Conservation (phyloP, 2,329 filamentous ascomycete genomes). For the Fusarium buxicola region DNA sequence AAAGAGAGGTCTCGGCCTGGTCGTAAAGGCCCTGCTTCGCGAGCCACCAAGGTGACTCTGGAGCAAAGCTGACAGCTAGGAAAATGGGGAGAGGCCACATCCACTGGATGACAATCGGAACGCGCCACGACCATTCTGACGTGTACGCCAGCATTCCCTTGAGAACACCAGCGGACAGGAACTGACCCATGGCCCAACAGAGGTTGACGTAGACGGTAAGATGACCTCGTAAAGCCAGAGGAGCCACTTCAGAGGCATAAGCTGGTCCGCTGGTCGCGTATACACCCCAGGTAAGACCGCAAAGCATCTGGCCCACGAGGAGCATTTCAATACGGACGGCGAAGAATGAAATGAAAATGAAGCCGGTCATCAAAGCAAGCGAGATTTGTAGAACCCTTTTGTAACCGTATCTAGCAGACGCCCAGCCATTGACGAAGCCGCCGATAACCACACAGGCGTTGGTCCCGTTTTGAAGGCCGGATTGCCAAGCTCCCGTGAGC, state of each 20-base stretch:
- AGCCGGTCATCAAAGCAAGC: slow-evolving; percentile 46
- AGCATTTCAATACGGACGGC: slow-evolving; percentile 53
- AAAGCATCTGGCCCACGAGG: slow-evolving; percentile 59
- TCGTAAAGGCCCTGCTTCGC: slow-evolving; percentile 44
- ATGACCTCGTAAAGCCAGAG: slow-evolving; percentile 54
- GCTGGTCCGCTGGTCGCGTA: slow-evolving; percentile 57
- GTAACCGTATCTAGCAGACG: slow-evolving; percentile 36
- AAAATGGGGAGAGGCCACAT: slow-evolving; percentile 48
- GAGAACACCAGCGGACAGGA: slow-evolving; percentile 53
- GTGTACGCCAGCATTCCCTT: slow-evolving; percentile 47
- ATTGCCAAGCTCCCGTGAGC: slow-evolving; percentile 35
- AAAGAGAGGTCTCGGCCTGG: slow-evolving; percentile 44
- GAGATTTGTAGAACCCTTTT: slow-evolving; percentile 65
- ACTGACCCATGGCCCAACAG: slow-evolving; percentile 56
- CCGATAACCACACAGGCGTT: slow-evolving; percentile 37
- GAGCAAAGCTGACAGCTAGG: slow-evolving; percentile 45
- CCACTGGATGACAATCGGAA: slow-evolving; percentile 55
- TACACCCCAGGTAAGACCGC: slow-evolving; percentile 56
- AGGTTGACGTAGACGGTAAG: slow-evolving; percentile 58
- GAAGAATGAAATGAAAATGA: slow-evolving; percentile 51
- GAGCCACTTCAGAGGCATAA: slow-evolving; percentile 59
- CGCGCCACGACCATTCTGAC: slow-evolving; percentile 51
- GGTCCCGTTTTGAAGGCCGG: slow-evolving; percentile 25
- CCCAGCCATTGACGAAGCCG: slow-evolving; percentile 40
- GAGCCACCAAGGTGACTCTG: slow-evolving; percentile 52